Conservation (phyloP, 176 grass and related monocot genomes). For the Typha latifolia region DNA sequence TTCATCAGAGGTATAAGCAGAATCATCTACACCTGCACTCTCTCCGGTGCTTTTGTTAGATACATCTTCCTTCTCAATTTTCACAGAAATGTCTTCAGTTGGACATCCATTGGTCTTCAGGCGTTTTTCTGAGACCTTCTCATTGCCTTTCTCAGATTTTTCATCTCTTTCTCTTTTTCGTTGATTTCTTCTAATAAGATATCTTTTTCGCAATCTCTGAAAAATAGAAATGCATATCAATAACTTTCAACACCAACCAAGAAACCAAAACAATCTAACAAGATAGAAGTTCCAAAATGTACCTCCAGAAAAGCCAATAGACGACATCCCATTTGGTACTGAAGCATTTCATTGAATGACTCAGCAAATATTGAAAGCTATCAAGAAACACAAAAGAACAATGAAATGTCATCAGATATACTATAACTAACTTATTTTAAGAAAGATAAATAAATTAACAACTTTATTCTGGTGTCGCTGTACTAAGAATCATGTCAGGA, state of each 20-base stretch:
- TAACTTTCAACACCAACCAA: background rate
- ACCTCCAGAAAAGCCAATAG: constrained; percentile 96
- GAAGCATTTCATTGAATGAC: constrained; percentile 97
- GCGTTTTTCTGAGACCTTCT: constrained; percentile 39
- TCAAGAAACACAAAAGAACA: background rate
- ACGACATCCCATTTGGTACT: constrained; percentile 81
- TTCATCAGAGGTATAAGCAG: constrained; percentile 24
- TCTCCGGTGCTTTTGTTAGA: constrained; percentile 28
- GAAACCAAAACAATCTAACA: background rate
- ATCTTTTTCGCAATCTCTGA: constrained; percentile 54
- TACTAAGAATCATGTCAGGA: no score
- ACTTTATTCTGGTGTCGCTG: background rate
- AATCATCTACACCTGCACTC: constrained; percentile 20
- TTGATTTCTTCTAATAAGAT: constrained; percentile 55
- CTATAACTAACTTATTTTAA: background rate
- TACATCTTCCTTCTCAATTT: constrained; percentile 21
- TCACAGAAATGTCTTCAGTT: constrained; percentile 30
- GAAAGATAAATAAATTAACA: background rate
- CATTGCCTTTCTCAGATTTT: constrained; percentile 54
- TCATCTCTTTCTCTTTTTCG: constrained; percentile 89
- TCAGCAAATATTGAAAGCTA: constrained; percentile 96
- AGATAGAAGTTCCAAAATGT: constrained; percentile 11
- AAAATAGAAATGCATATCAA: constrained; percentile 10
- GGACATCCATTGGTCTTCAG: constrained; percentile 36
- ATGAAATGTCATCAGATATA: constrained; percentile 1